Evolutionary conservation across 768 basidiomycete genomes (phyloP).

Genomic region (Tylopilus felleus): DNA sequence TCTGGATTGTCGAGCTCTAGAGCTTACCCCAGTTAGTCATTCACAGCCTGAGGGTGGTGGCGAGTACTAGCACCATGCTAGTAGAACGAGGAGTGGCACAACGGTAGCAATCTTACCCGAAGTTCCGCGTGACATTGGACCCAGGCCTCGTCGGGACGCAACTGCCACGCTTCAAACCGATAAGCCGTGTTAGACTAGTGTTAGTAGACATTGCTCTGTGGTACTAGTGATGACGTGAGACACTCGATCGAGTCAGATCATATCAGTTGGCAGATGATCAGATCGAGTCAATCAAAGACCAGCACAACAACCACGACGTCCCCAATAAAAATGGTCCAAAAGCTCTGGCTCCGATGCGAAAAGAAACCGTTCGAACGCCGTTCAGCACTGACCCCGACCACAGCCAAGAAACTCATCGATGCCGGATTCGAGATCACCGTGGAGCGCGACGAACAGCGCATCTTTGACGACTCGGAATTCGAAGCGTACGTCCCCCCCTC

Average conservation of each 20-base stretch:
- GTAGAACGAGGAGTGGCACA: too few relatives aligned
- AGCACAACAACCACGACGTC: background rate
- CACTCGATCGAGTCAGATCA: background rate
- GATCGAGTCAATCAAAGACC: background rate
- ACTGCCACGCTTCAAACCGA: too few relatives aligned
- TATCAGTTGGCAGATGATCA: too few relatives aligned
- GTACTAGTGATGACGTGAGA: background rate
- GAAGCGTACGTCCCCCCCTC: slow-evolving; percentile 61
- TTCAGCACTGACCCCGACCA: slow-evolving; percentile 89
- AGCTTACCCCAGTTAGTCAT: too few relatives aligned
- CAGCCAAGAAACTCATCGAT: slow-evolving; percentile 82
- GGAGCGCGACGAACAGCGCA: slow-evolving; percentile 90
- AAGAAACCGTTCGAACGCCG: slow-evolving; percentile 94
- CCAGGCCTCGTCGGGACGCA: too few relatives aligned
- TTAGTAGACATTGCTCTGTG: too few relatives aligned
- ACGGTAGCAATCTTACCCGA: too few relatives aligned
- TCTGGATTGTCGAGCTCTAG: too few relatives aligned
- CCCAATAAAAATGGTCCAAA: slow-evolving; percentile 28
- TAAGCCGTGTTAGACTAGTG: too few relatives aligned
- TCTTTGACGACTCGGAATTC: slow-evolving; percentile 92
- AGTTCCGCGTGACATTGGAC: too few relatives aligned
- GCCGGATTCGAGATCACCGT: slow-evolving; percentile 88
- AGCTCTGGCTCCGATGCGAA: slow-evolving; percentile 95
- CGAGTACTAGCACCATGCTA: too few relatives aligned
- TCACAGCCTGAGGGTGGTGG: too few relatives aligned